Evolutionary conservation across 1,284 basidiomycete species (phyloP), one percentile per base, ranked within the genome.

Genomic region (Trichosporon sp.): DNA sequence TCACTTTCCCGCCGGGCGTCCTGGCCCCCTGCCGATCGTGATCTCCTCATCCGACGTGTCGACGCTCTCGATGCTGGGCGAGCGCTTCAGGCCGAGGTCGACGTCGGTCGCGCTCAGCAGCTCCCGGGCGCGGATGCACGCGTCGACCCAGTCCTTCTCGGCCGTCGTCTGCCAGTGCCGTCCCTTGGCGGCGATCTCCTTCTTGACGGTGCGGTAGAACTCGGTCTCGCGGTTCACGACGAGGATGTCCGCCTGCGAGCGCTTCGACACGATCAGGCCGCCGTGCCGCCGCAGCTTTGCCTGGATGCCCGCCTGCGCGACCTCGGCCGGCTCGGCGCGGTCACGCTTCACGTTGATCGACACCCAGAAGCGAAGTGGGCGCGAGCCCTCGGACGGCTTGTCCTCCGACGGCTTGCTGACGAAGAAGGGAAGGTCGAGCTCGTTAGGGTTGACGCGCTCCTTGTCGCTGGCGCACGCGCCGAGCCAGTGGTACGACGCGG

Each of bases 101-200:
- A 51, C 63, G 53, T 65, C 64, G 18, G 68, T 60, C 9, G 63
- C 29, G 35, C 34, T 35, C 47, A 70, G 23, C 53, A 80, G 63
- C 65, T 65, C 66, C n/a, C 67, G 69, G 1, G 65, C 31, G 13
- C 38, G 66, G 6, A 76, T 31, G 63, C 75, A 77, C 23, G 35
- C 62, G 23, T 80, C 76, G 32, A 81, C 77, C 80, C 80, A 82
- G 42, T 76, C 73, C 56, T 78, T 70, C 74, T 81, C 77, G 12
- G 68, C 79, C 11, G 80, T 47, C 27, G 71, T 72, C 71, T 80
- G 80, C 72, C 74, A 74, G 23, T 62, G 27, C 34, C 80, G 71
- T 21, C 70, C 68, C 60, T 72, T 1, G 62, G 68, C 72, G 56
- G 70, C 53, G n/a, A 74, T 74, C 63, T 80, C 80, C 44, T 62